Conservation (phyloP, 768 basidiomycete genomes). For the Boletus insuetus region DNA sequence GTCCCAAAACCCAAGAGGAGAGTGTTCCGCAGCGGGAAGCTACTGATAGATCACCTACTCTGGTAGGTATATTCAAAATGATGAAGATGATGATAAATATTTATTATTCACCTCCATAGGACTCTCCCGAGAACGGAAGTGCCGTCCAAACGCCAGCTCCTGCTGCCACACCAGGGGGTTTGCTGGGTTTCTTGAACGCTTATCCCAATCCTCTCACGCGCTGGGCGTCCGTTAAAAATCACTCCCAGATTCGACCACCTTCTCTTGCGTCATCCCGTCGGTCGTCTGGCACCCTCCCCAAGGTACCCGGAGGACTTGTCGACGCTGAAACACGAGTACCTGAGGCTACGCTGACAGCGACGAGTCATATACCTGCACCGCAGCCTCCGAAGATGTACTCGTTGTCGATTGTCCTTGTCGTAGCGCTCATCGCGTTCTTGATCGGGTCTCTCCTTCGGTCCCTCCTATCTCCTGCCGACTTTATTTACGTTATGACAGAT, state of each 20-base stretch:
- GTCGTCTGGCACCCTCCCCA: slow-evolving; percentile 22
- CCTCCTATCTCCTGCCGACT: slow-evolving; percentile 86
- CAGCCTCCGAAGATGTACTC: slow-evolving; percentile 32
- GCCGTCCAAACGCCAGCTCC: slow-evolving; percentile 17
- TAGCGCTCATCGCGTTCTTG: slow-evolving; percentile 85
- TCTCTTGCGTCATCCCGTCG: slow-evolving; percentile 24
- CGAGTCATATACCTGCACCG: not conserved
- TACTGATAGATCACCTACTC: slow-evolving; percentile 14
- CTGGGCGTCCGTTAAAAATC: slow-evolving; percentile 38
- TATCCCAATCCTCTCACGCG: slow-evolving; percentile 59
- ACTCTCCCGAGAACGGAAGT: slow-evolving; percentile 26
- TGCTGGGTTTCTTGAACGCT: slow-evolving; percentile 59
- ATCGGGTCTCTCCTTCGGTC: slow-evolving; percentile 89
- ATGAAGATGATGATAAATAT: not conserved
- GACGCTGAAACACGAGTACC: slow-evolving; percentile 13
- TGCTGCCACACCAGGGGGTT: slow-evolving; percentile 35
- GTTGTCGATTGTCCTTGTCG: slow-evolving; percentile 61
- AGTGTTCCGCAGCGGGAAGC: slow-evolving; percentile 17
- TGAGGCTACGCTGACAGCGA: not conserved
- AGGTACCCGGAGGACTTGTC: slow-evolving; percentile 38
- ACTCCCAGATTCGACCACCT: slow-evolving; percentile 17
- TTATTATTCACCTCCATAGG: slow-evolving; percentile 12
- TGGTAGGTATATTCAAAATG: slow-evolving; percentile 17
- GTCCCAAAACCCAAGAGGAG: slow-evolving; percentile 18
- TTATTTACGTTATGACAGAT: slow-evolving; percentile 74